Base-by-base conservation (phyloP, 192 early-diverging fungal species). In the Pecoramyces ruminantium region DNA sequence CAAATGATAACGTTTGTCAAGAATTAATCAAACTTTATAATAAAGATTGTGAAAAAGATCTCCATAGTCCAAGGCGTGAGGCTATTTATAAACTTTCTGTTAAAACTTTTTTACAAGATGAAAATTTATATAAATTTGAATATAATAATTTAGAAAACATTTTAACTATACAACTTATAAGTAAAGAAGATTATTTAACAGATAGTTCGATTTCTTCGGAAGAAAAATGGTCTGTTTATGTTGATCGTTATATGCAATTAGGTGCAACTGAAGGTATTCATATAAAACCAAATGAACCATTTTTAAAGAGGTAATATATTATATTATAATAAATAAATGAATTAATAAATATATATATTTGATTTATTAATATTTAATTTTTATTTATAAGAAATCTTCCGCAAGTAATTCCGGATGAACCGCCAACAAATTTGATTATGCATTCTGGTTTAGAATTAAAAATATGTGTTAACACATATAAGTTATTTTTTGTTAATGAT, bases 381-480 rank as follows among this genome's bases (percentile, higher is more conserved):
- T 34, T 34, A 6, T 39, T 14, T 39, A 39, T 13, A 13, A 67
- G 51, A 67, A 67, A 67, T 11, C 51, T 67, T 11, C 51, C 51
- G 9, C 51, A 29, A 25, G 77, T 30, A 28, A 38, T 80, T 13
- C 80, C 80, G 0, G 34, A 80, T 29, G 83, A 84, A 29, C 79
- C 79, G 6, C 83, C 29, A 83, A 86, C 82, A 81, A 90, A 88
- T 83, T 84, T 96, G 27, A 88, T 90, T 83, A 91, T 92, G 42
- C 89, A 89, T 51, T 89, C 90, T 84, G 94, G 93, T 17, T 86
- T 99, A 78, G 95, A 99, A 85, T 92, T 97, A 84, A 99, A 99
- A 89, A 97, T 99, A 77, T 94, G 95, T 67, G 90, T 95, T 77
- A 96, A 98, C 84, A 97, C 97, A 13, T 99, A 99, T 89, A 95